Percentiles rank a stretch among this genome's conserved stretches.
Evolutionary conservation across 306 rosid genomes (phyloP).

Genomic region (Mimosa pudica): DNA sequence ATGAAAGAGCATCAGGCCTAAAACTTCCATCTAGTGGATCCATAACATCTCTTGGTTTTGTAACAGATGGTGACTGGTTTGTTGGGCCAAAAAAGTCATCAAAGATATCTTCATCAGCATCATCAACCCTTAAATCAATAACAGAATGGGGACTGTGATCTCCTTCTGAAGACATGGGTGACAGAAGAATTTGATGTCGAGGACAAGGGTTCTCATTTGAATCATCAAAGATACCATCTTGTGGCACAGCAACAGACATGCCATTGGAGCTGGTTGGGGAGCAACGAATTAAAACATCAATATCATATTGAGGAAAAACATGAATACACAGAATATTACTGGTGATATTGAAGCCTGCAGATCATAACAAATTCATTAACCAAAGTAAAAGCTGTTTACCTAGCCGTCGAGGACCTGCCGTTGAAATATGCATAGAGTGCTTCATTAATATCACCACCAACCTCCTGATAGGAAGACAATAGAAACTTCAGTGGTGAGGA

Average conservation of each 20-base stretch:
- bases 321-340: not conserved
- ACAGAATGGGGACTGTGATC: too few species aligned
- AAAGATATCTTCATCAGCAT: too few species aligned
- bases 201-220: too few species aligned
- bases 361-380: conserved; percentile 18
- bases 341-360: conserved; percentile 6
- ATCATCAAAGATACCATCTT: too few species aligned
- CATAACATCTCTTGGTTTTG: conserved; percentile 65
- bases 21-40: conserved; percentile 43
- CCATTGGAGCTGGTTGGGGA: too few species aligned
- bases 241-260: too few species aligned
- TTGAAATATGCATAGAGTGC: conserved; percentile 84
- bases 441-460: conserved; percentile 77
- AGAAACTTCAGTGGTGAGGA: conserved; percentile 10
- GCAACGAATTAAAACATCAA: conserved; percentile 2
- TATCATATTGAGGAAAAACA: conserved; percentile 7
- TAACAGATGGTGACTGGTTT: too few species aligned
- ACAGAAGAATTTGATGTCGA: too few species aligned
- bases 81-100: too few species aligned
- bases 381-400: conserved; percentile 42
- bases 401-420: conserved; percentile 18
- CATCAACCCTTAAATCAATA: too few species aligned
- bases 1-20: too few species aligned
- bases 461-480: conserved; percentile 59
- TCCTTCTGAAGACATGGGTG: too few species aligned